Evolutionary conservation across 1,139 yeast genomes (phyloP).

Genomic region (Magnusiomyces tetraspermus): DNA sequence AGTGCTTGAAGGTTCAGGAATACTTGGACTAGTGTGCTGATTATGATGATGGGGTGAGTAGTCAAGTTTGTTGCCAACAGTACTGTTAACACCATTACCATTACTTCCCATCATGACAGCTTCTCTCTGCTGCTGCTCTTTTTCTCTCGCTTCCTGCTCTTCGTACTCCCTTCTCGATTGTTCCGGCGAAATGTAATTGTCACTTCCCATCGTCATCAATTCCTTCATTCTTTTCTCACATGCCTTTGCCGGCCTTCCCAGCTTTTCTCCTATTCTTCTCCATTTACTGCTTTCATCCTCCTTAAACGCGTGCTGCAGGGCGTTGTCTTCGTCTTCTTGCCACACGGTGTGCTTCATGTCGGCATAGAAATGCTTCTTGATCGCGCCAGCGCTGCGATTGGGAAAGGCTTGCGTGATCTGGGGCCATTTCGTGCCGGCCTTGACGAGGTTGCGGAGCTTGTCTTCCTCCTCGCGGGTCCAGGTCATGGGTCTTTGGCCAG

Average conservation of each 20-base stretch:
- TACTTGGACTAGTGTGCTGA: too few species aligned
- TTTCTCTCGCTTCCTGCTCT: constrained; percentile 6
- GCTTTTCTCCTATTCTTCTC: constrained; percentile 25
- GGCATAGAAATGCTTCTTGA: constrained; percentile 29
- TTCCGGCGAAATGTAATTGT: constrained; percentile 13
- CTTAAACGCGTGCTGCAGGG: constrained; percentile 20
- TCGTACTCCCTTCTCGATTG: constrained; percentile 11
- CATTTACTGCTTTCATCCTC: constrained; percentile 27
- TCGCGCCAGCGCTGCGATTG: constrained; percentile 29
- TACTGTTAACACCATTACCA: too few species aligned
- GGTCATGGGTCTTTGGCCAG: constrained; percentile 19
- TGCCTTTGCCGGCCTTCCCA: constrained; percentile 26
- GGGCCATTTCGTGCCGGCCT: constrained; percentile 28
- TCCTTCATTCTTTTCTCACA: constrained; percentile 24
- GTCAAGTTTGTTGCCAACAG: too few species aligned
- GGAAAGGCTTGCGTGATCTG: constrained; percentile 26
- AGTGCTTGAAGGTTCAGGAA: too few species aligned
- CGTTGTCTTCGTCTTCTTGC: constrained; percentile 25
- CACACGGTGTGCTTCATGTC: constrained; percentile 28
- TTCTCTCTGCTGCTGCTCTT: not conserved
- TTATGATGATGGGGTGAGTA: too few species aligned
- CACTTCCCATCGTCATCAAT: constrained; percentile 9
- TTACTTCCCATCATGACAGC: too few species aligned
- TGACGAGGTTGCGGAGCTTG: constrained; percentile 24
- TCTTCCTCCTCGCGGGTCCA: constrained; percentile 26